Percentiles rank a stretch among this genome's conserved stretches.
These are phyloP conservation scores for Hemisphaericaspora xylanilytica DNA, from an alignment of 1,139 yeast genomes.

Conservation along the genomic window DNA sequence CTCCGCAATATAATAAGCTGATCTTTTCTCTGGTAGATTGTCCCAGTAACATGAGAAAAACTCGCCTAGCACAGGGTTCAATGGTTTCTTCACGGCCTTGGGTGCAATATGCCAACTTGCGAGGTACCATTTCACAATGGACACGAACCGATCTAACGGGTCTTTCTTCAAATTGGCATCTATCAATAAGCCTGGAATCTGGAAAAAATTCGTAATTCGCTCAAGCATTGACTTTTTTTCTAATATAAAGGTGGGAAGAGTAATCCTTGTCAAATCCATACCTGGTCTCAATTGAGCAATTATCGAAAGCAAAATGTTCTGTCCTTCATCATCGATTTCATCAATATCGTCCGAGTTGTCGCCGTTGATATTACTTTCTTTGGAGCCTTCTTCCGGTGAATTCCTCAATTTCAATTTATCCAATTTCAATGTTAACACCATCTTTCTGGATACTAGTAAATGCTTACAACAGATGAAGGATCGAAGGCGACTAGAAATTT, in stretches of 20 bases:
- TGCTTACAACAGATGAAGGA: no score
- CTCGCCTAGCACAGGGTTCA: slow-evolving; percentile 93
- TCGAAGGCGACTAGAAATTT: no score
- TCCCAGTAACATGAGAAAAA: slow-evolving; percentile 92
- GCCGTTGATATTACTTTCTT: neutral
- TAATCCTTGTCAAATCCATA: slow-evolving; percentile 82
- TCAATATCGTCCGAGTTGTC: slow-evolving; percentile 66
- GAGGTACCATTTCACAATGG: slow-evolving; percentile 82
- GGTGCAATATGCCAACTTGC: slow-evolving; percentile 99
- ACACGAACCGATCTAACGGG: slow-evolving; percentile 64
- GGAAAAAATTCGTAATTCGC: slow-evolving; percentile 85
- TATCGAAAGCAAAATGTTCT: slow-evolving; percentile 78
- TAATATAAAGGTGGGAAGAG: slow-evolving; percentile 89
- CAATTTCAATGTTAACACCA: slow-evolving; percentile 39
- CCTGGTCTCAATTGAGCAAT: slow-evolving; percentile 93
- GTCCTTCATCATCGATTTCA: slow-evolving; percentile 88
- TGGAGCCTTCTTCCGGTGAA: slow-evolving; percentile 4
- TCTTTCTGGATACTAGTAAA: no score
- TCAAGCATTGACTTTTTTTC: slow-evolving; percentile 97
- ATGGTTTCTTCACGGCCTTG: slow-evolving; percentile 94
- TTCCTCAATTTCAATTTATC: slow-evolving; percentile 28
- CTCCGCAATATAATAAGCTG: slow-evolving; percentile 84
- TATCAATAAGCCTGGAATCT: slow-evolving; percentile 73
- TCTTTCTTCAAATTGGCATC: slow-evolving; percentile 64
- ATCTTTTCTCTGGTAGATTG: slow-evolving; percentile 57